Base-by-base conservation (phyloP, 495 filamentous ascomycete species). In the Aspergillus sclerotiicarbonarius region DNA sequence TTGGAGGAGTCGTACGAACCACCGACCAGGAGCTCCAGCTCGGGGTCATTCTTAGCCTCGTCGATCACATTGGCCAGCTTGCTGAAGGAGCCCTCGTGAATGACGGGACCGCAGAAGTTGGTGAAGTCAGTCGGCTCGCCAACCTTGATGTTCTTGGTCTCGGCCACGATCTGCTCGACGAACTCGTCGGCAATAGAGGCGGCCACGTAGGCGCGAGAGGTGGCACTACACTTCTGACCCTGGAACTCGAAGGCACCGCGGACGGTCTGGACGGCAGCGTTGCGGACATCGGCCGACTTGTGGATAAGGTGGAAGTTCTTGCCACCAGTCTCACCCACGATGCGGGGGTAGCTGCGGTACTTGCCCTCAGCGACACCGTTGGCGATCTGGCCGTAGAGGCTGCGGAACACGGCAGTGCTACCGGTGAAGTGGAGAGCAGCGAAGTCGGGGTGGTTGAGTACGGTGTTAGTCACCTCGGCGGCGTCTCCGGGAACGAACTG, bases 291-390 rank as follows among this genome's bases (percentile, higher is more conserved):
- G 32, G 90, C 90, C 0, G 85, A 88, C 53, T 79, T 71, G 74
- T 92, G 89, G 21, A 93, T 70, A 54, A 93, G 71, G 73, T 92
- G 90, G 81, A 92, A 93, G 76, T 93, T 93, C 84, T 93, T 93
- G 60, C 90, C 90, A 60, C 90, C 89, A 3, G 90, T 92, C 79
- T 94, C 90, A 54, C 88, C 90, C 12, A 93, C 89, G 49, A 93
- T 88, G 59, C 90, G 84, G 16, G 90, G 90, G 72, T 92, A 94
- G 62, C 82, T 81, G 60, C 80, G 78, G 74, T 91, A 94, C 49
- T 83, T 83, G 57, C 83, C 86, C 65, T 87, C 84, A 8, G 84
- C 85, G 45, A 91, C 82, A 39, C 88, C 88, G 47, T 79, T 73
- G 6, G 89, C 84, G 67, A 92, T 91, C 69, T 87, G 77, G 16